phyloP scores from a whole-genome alignment of 768 basidiomycete species.

The Mrakia gelida region DNA sequence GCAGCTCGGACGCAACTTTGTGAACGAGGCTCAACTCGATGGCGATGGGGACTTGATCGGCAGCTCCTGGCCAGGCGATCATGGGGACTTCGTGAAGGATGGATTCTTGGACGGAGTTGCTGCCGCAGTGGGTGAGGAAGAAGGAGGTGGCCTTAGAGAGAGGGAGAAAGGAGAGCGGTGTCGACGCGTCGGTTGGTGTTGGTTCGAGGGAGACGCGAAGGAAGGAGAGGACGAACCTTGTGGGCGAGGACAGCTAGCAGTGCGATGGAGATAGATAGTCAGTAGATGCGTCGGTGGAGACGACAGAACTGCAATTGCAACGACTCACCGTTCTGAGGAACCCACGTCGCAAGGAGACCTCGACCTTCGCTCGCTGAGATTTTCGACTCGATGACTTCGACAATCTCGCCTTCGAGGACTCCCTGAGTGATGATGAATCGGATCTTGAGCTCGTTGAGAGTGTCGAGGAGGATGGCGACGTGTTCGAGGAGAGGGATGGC shows the following conservation, averaged over 20 bases:
- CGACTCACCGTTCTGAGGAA: conserved; percentile 6
- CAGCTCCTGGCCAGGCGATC: too few relatives aligned
- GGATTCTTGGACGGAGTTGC: conserved; percentile 1
- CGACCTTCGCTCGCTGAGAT: not conserved
- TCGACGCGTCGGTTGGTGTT: not conserved
- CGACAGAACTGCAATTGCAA: too few relatives aligned
- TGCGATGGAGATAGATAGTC: not conserved
- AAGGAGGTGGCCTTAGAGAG: not conserved
- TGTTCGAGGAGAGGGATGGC: not conserved
- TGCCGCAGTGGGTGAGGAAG: conserved; percentile 10
- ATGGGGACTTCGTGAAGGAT: not conserved
- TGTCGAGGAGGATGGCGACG: not conserved
- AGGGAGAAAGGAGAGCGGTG: not conserved
- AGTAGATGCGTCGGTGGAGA: not conserved
- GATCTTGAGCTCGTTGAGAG: not conserved
- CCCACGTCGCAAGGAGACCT: not conserved
- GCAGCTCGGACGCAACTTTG: too few relatives aligned
- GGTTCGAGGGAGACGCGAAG: not conserved
- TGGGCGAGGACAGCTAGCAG: not conserved
- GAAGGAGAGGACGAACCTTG: not conserved
- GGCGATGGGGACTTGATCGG: too few relatives aligned
- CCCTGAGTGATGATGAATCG: not conserved
- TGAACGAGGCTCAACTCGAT: too few relatives aligned
- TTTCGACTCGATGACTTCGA: not conserved
- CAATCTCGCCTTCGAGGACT: not conserved